phyloP scores from a whole-genome alignment of 1,284 basidiomycete species.

The Sporisorium scitamineum region DNA sequence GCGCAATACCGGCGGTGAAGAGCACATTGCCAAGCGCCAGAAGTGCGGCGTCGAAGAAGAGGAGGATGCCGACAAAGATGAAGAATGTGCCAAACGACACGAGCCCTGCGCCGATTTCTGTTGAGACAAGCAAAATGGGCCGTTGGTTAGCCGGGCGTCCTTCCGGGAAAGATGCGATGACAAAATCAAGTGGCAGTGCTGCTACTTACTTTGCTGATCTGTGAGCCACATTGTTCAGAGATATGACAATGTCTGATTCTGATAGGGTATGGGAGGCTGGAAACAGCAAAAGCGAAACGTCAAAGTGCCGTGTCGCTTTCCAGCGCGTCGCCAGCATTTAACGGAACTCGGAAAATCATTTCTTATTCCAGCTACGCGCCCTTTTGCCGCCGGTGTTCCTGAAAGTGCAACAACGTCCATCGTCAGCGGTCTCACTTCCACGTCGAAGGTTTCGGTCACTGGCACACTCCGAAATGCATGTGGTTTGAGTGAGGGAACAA shows the following conservation, averaged over 20 bases:
- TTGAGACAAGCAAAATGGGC: neutral
- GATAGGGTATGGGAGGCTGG: constrained; percentile 7
- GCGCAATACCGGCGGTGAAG: constrained; percentile 67
- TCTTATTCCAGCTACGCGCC: neutral
- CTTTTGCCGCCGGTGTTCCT: neutral
- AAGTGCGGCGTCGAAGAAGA: constrained; percentile 97
- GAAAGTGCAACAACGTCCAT: no score
- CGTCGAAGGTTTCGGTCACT: constrained; percentile 5
- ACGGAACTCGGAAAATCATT: neutral
- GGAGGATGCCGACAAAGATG: constrained; percentile 93
- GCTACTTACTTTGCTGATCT: constrained; percentile 67
- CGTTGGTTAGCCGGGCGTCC: neutral
- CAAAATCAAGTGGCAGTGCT: neutral
- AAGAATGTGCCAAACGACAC: constrained; percentile 97
- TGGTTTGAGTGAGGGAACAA: neutral
- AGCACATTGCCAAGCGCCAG: constrained; percentile 88
- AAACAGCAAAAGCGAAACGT: neutral
- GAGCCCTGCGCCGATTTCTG: constrained; percentile 78
- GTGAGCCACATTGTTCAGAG: constrained; percentile 68
- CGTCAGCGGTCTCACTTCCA: no score
- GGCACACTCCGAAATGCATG: neutral
- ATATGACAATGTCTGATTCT: constrained; percentile 4
- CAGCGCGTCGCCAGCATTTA: neutral
- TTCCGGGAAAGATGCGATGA: neutral
- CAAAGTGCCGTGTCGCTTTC: constrained; percentile 1